A percentile compares a stretch with the other conserved stretches of the same genome.
Evolutionary conservation across 140 eudicot genomes (phyloP).

Genomic region (Bidens hawaiensis): DNA sequence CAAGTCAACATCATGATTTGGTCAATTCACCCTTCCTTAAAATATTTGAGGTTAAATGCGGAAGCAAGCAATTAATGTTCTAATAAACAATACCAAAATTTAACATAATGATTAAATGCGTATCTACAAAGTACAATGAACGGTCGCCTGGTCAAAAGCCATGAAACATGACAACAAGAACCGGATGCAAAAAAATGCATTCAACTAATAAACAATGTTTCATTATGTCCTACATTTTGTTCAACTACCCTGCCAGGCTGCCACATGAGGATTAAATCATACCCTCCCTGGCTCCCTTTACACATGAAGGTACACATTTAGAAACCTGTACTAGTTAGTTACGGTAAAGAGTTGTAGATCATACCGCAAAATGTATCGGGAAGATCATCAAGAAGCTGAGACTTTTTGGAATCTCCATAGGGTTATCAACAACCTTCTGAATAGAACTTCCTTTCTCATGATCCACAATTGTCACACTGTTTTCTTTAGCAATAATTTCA

Average conservation of each 20-base stretch:
- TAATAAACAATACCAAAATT: neutral
- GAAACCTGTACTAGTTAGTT: neutral
- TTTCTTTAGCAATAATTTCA: slow-evolving; percentile 81
- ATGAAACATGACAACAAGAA: neutral
- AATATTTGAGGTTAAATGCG: neutral
- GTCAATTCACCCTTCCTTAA: neutral
- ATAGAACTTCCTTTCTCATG: slow-evolving; percentile 50
- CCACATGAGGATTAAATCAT: slow-evolving; percentile 3
- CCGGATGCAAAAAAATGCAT: neutral
- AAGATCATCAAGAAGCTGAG: slow-evolving; percentile 60
- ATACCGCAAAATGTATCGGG: slow-evolving; percentile 91
- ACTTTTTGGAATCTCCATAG: slow-evolving; percentile 57
- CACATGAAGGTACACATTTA: neutral
- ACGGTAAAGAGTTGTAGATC: slow-evolving; percentile 8
- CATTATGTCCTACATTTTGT: neutral
- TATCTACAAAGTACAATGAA: neutral
- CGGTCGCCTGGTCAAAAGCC: neutral
- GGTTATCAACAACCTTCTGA: slow-evolving; percentile 70
- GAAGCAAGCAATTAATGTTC: slow-evolving; percentile 9
- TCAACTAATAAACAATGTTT: neutral
- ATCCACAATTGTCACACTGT: slow-evolving; percentile 68
- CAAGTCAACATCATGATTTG: neutral
- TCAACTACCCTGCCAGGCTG: slow-evolving; percentile 25
- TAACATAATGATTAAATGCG: neutral
- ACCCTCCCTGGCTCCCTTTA: slow-evolving; percentile 10